These are phyloP conservation scores for Pelargonium nanum DNA, from an alignment of 345 rosid genomes.

Conservation along the genomic window DNA sequence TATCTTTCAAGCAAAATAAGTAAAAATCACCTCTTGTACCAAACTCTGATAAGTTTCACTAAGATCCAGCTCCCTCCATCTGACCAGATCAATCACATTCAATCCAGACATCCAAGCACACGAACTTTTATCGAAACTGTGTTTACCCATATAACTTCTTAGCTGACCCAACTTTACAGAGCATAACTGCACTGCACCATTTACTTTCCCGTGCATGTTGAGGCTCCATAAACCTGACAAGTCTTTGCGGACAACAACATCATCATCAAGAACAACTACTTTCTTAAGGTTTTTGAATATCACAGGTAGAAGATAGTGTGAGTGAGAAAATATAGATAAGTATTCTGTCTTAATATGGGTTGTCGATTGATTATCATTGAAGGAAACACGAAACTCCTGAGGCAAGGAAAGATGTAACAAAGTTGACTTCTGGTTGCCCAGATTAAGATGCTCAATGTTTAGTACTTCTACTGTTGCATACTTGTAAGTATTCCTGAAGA, in stretches of 20 bases:
- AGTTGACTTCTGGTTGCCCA: conserved; percentile 31
- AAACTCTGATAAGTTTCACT: conserved; percentile 49
- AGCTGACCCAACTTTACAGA: conserved; percentile 63
- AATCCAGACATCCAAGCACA: conserved; percentile 95
- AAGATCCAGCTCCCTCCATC: conserved; percentile 54
- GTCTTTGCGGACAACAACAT: conserved; percentile 79
- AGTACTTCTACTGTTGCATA: conserved; percentile 57
- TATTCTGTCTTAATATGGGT: conserved; percentile 49
- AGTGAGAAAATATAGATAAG: conserved; percentile 58
- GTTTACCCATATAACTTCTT: conserved; percentile 34
- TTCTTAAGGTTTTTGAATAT: conserved; percentile 55
- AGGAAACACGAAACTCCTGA: conserved; percentile 74
- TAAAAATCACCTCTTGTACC: conserved; percentile 39
- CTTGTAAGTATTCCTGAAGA: conserved; percentile 49
- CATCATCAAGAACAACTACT: conserved; percentile 79
- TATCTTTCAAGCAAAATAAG: neutral
- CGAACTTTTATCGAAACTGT: conserved; percentile 26
- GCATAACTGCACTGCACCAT: conserved; percentile 58
- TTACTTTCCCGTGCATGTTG: conserved; percentile 73
- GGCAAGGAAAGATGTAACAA: conserved; percentile 43
- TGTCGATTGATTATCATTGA: conserved; percentile 24
- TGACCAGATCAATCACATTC: conserved; percentile 64
- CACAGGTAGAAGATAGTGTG: conserved; percentile 75
- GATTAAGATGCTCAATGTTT: conserved; percentile 50
- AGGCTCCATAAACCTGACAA: conserved; percentile 66